A percentile compares a stretch with the other conserved stretches of the same genome.
Conservation (phyloP, 768 basidiomycete species). For the Royoungia palumana region DNA sequence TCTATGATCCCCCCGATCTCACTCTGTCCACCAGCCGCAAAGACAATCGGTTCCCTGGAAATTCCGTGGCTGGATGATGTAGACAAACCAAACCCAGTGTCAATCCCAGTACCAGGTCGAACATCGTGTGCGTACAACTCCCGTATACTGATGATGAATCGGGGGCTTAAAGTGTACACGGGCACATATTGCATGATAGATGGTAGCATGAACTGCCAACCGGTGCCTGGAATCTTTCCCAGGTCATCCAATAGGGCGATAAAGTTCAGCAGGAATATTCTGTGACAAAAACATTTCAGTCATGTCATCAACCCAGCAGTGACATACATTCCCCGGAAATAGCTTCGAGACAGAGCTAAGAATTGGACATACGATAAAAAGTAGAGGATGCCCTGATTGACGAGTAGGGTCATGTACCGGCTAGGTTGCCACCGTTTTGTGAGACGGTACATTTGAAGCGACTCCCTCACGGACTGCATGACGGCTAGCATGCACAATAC, state of each 20-base stretch:
- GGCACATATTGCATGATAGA: neutral
- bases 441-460: neutral
- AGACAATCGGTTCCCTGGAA: neutral
- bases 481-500: neutral
- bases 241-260: neutral
- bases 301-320: too few species aligned
- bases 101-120: neutral
- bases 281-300: too few species aligned
- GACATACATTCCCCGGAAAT: too few species aligned
- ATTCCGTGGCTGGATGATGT: neutral
- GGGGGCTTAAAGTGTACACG: neutral
- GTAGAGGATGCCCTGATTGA: neutral
- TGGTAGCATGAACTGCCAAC: neutral
- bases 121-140: neutral
- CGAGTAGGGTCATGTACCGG: neutral
- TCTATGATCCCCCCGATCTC: too few species aligned
- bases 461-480: neutral
- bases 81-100: slow-evolving; percentile 1
- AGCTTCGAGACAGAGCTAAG: too few species aligned
- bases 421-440: neutral
- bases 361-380: neutral
- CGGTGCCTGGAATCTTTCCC: neutral
- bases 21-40: neutral
- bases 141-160: slow-evolving; percentile 1
- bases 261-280: neutral